Conservation (phyloP, 306 rosid genomes). For the Coriaria nepalensis region DNA sequence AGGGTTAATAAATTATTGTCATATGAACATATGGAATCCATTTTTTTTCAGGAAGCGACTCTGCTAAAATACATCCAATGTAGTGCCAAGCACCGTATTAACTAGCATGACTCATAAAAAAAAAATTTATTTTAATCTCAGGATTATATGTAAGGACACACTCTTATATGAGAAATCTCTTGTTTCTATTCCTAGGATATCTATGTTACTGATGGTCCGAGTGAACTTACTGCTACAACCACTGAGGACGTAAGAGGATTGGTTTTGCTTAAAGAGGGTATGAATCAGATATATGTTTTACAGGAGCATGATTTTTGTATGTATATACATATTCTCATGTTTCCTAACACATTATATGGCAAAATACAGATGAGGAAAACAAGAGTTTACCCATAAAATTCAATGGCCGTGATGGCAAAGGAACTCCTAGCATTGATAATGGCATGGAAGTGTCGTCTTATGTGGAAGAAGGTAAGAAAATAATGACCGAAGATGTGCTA, state of each 20-base stretch:
- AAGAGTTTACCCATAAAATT: neutral
- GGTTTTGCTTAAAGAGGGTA: constrained; percentile 6
- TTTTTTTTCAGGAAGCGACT: no score
- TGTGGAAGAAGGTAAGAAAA: constrained; percentile 26
- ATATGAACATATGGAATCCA: no score
- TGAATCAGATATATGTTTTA: neutral
- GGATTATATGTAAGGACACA: neutral
- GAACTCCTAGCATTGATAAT: constrained; percentile 10
- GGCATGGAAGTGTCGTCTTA: constrained; percentile 13
- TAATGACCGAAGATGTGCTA: constrained; percentile 12
- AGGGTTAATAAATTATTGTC: neutral
- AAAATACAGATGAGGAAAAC: constrained; percentile 1
- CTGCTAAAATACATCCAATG: neutral
- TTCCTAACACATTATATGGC: neutral
- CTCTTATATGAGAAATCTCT: neutral
- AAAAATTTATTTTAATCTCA: neutral
- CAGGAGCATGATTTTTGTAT: neutral
- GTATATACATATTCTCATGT: neutral
- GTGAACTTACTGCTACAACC: neutral
- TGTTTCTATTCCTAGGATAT: constrained; percentile 23
- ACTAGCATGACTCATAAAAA: no score
- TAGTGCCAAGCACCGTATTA: neutral
- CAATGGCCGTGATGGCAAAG: constrained; percentile 18
- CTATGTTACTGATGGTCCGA: constrained; percentile 7
- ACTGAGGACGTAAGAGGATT: neutral